These are phyloP conservation scores for Phoma sp. DNA, from an alignment of 2,329 filamentous ascomycete genomes.

Conservation along the genomic window DNA sequence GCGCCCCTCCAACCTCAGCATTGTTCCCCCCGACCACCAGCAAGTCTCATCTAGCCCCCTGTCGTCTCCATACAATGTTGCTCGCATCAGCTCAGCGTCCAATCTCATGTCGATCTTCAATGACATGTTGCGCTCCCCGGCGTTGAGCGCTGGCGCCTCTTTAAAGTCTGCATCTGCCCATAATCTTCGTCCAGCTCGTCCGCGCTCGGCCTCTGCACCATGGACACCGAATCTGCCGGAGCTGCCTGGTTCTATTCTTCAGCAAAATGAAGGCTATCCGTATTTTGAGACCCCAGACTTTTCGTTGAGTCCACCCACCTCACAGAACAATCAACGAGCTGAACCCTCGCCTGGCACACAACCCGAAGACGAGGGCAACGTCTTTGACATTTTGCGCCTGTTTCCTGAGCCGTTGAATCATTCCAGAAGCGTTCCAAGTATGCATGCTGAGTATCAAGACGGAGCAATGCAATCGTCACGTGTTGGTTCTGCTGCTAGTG, in stretches of 20 bases:
- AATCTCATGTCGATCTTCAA: slow-evolving; percentile 51
- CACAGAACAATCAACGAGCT: slow-evolving; percentile 19
- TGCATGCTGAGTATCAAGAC: slow-evolving; percentile 16
- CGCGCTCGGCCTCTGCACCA: slow-evolving; percentile 50
- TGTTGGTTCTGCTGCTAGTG: slow-evolving; percentile 30
- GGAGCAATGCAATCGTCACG: slow-evolving; percentile 36
- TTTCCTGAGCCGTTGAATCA: slow-evolving; percentile 24
- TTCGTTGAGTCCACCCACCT: slow-evolving; percentile 18
- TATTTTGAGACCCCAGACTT: slow-evolving; percentile 21
- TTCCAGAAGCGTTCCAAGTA: slow-evolving; percentile 22
- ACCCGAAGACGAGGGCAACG: slow-evolving; percentile 14
- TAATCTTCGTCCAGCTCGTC: slow-evolving; percentile 46
- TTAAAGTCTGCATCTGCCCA: slow-evolving; percentile 38
- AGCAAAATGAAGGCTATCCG: slow-evolving; percentile 44
- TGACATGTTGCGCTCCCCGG: slow-evolving; percentile 52
- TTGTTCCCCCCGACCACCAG: slow-evolving; percentile 32
- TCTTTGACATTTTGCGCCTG: slow-evolving; percentile 13
- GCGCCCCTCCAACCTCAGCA: slow-evolving; percentile 40
- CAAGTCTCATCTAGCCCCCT: slow-evolving; percentile 31
- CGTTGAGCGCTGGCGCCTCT: slow-evolving; percentile 38
- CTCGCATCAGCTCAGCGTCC: slow-evolving; percentile 36
- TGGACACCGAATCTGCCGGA: slow-evolving; percentile 46
- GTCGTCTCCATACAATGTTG: slow-evolving; percentile 37
- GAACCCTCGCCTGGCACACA: slow-evolving; percentile 12
- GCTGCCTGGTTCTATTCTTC: slow-evolving; percentile 36